These are phyloP conservation scores for Gossypioides kirkii DNA, from an alignment of 345 rosid genomes.

Conservation along the genomic window DNA sequence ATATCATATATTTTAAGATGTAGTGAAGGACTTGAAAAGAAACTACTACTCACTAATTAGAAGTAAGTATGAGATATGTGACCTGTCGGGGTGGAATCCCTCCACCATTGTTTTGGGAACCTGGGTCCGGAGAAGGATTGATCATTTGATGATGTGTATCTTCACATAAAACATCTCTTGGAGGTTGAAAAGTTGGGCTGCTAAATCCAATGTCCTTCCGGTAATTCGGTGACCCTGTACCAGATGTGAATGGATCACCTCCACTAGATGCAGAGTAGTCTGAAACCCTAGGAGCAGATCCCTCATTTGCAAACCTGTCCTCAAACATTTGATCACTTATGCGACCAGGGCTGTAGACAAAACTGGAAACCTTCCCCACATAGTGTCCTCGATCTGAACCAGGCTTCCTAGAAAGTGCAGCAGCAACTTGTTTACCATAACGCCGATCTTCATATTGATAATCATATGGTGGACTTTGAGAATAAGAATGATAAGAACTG, in stretches of 20 bases:
- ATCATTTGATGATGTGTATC: conserved; percentile 26
- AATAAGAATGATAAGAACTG: conserved; percentile 94
- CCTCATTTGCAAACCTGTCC: conserved; percentile 83
- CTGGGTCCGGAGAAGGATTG: conserved; percentile 40
- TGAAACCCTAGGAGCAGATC: conserved; percentile 77
- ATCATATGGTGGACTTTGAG: conserved; percentile 99
- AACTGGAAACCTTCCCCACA: conserved; percentile 61
- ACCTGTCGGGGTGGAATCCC: conserved; percentile 58
- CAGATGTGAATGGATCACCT: conserved; percentile 65
- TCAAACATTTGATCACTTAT: conserved; percentile 57
- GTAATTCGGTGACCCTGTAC: conserved; percentile 63
- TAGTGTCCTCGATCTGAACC: conserved; percentile 81
- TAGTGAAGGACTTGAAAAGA: not conserved
- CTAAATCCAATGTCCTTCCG: conserved; percentile 50
- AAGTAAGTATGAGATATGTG: conserved; percentile 13
- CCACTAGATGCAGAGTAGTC: conserved; percentile 83
- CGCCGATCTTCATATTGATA: conserved; percentile 91
- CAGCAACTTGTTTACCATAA: conserved; percentile 66
- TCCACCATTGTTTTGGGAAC: conserved; percentile 32
- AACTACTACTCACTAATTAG: not conserved
- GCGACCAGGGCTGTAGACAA: conserved; percentile 72
- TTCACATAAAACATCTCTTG: conserved; percentile 37
- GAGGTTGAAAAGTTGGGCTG: conserved; percentile 56
- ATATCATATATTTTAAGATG: not conserved
- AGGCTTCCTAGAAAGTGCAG: conserved; percentile 70